Evolutionary conservation across 352 stramenopile genomes (phyloP).

Genomic region (Lagenidium giganteum): DNA sequence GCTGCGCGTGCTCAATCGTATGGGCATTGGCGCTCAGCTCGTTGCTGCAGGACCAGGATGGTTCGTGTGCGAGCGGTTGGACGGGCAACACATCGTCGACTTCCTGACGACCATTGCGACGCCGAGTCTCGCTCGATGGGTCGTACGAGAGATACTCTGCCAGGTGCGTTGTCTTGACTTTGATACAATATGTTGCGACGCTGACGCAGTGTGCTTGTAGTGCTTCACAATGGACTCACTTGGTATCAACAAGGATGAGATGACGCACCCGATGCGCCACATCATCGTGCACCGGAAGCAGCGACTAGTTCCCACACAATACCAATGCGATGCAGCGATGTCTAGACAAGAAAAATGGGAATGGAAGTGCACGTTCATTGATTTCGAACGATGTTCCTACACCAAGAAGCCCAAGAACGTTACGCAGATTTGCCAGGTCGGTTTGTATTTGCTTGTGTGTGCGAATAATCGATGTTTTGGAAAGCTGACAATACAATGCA

Average conservation of each 20-base stretch:
- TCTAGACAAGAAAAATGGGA: too few species aligned
- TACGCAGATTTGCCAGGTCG: conserved; percentile 70
- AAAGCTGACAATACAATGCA: background rate
- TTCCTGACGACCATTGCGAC: conserved; percentile 34
- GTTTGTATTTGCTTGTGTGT: background rate
- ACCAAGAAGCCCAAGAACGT: conserved; percentile 75
- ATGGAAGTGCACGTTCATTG: conserved; percentile 64
- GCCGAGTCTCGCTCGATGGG: conserved; percentile 33
- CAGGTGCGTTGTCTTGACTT: conserved; percentile 26
- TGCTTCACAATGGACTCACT: conserved; percentile 72
- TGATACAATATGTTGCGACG: too few species aligned
- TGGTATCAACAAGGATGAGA: conserved; percentile 78
- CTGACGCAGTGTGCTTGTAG: conserved; percentile 10
- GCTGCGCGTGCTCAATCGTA: conserved; percentile 55
- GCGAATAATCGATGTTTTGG: background rate
- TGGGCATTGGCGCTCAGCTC: conserved; percentile 49
- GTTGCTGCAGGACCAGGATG: conserved; percentile 36
- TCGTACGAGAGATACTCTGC: conserved; percentile 56
- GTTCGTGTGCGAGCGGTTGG: conserved; percentile 55
- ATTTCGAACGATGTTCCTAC: conserved; percentile 73
- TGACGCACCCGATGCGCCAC: conserved; percentile 74
- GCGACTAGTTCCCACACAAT: conserved; percentile 9
- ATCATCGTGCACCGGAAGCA: conserved; percentile 39
- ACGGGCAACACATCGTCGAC: conserved; percentile 54
- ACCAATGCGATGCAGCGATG: background rate